Evolutionary conservation across 306 rosid species (phyloP).

Genomic region (Pyrus betulifolia): DNA sequence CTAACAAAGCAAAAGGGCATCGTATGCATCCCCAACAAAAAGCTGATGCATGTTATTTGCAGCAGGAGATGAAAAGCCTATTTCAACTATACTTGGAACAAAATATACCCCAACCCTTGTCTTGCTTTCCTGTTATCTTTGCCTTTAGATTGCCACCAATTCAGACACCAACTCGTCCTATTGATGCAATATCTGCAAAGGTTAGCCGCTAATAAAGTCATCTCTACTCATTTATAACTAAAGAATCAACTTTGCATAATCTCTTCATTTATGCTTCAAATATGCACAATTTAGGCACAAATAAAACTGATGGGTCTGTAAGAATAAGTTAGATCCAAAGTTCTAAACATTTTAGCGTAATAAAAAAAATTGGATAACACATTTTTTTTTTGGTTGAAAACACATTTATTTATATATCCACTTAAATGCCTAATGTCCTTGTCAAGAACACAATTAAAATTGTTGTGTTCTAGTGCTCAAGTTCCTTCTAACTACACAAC

Average conservation of each 20-base stretch:
- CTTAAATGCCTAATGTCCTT: not conserved
- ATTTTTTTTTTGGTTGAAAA: too few relatives aligned
- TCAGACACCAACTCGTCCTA: not conserved
- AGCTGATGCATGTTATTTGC: not conserved
- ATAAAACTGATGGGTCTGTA: not conserved
- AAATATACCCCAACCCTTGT: not conserved
- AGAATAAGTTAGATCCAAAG: not conserved
- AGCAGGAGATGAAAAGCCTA: not conserved
- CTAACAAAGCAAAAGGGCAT: slow-evolving; percentile 18
- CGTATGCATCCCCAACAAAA: not conserved
- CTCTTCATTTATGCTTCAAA: not conserved
- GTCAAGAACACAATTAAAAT: not conserved
- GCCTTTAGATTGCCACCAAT: not conserved
- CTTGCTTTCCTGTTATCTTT: not conserved
- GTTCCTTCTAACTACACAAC: not conserved
- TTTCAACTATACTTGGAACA: not conserved
- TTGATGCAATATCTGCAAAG: not conserved
- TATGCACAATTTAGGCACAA: not conserved
- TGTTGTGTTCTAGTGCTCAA: not conserved
- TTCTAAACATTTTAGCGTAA: not conserved
- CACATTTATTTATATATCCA: not conserved
- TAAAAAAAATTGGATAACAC: not conserved
- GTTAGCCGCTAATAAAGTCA: not conserved
- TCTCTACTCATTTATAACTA: not conserved
- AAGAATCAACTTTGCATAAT: not conserved